These are phyloP conservation scores for Botryotinia calthae DNA, from an alignment of 2,329 filamentous ascomycete genomes.

Conservation along the genomic window DNA sequence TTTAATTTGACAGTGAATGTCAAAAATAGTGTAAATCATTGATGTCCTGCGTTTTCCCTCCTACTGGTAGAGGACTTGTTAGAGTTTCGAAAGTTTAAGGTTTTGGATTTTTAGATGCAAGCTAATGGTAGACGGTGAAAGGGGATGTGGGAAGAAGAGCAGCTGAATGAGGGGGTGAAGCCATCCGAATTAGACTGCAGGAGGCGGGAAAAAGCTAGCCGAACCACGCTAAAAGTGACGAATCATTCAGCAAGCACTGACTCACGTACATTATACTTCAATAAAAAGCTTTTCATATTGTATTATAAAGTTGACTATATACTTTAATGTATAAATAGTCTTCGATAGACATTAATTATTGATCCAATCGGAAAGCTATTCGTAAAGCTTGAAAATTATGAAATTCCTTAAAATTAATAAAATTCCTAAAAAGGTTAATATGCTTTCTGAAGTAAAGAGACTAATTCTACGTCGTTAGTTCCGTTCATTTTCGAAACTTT, in stretches of 20 bases:
- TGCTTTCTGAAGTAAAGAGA: neutral
- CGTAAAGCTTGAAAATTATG: neutral
- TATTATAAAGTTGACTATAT: neutral
- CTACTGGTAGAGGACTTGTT: neutral
- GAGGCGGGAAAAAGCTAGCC: neutral
- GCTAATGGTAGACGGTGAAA: neutral
- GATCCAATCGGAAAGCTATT: neutral
- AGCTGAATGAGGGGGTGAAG: neutral
- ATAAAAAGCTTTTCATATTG: neutral
- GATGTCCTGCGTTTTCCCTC: neutral
- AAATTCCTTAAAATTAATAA: neutral
- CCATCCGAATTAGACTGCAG: neutral
- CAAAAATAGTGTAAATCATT: neutral
- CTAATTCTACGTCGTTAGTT: neutral
- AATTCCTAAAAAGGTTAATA: neutral
- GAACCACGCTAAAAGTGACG: neutral
- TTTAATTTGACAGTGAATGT: neutral
- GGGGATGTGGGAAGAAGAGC: neutral
- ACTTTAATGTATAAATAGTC: neutral
- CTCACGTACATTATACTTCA: neutral
- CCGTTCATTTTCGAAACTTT: no score
- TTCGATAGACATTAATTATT: neutral
- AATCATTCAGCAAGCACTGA: neutral
- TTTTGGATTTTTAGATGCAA: neutral
- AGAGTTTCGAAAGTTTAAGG: neutral